Conservation (phyloP, 2,329 filamentous ascomycete species). For the Calonectria naviculata region DNA sequence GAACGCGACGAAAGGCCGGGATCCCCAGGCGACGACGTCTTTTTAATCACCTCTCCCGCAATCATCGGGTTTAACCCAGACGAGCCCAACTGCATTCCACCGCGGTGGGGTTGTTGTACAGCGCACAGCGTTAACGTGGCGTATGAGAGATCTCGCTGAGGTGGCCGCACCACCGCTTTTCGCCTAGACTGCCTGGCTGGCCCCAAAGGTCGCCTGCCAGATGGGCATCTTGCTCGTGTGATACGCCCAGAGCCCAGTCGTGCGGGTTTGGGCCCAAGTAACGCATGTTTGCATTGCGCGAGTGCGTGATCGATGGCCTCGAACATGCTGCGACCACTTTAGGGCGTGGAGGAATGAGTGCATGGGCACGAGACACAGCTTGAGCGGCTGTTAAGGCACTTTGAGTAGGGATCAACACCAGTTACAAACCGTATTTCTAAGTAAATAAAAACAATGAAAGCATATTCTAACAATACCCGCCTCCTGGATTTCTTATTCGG, state of each 20-base stretch:
- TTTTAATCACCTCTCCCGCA: not conserved
- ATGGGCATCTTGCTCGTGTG: not conserved
- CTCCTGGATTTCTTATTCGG: too few species aligned
- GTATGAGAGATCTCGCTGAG: not conserved
- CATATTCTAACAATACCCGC: too few species aligned
- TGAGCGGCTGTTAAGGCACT: too few species aligned
- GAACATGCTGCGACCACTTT: not conserved
- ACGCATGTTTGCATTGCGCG: not conserved
- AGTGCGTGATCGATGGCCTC: not conserved
- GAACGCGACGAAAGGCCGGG: not conserved
- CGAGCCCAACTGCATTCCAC: not conserved
- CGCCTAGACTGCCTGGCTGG: not conserved
- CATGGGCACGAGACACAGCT: not conserved
- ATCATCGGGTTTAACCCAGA: not conserved
- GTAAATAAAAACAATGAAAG: too few species aligned
- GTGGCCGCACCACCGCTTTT: constrained; percentile 5
- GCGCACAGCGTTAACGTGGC: constrained; percentile 1
- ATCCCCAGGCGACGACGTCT: not conserved
- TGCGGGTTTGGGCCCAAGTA: not conserved
- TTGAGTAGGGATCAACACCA: too few species aligned
- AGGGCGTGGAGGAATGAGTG: not conserved
- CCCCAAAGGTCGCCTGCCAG: not conserved
- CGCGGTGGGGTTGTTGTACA: constrained; percentile 2
- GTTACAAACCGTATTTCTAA: too few species aligned
- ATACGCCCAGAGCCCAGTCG: not conserved